Evolutionary conservation across 768 basidiomycete genomes (phyloP), one percentile per base, ranked within the genome.

Genomic region (Naganishia antarctica): DNA sequence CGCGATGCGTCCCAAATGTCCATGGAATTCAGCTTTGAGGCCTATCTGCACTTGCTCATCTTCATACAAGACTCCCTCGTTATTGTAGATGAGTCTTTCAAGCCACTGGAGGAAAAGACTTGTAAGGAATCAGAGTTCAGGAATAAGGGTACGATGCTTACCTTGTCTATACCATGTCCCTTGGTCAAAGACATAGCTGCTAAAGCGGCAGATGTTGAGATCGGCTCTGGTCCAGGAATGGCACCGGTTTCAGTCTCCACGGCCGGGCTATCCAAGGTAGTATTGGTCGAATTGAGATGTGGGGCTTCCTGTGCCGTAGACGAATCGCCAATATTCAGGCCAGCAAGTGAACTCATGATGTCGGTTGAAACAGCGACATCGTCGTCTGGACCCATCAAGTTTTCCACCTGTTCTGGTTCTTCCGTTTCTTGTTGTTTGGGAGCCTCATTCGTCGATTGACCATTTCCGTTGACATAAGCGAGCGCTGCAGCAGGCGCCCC

Each of bases 11-110:
- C 94, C 96, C 41, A 92, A 84, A 71, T 94, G 89, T 16, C 90
- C 89, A 76, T 98, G 94, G 76, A 89, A 99, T 72, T 92, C 88
- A 31, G 92, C 91, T 80, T 98, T 99, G 80, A 98, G 78, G 34
- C 96, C 96, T 59, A 99, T 85, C 75, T 98, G 94, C 46, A 99
- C 84, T 78, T 94, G 90, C 9, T 89, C 84, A 70, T 98, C 94
- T 78, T 99, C 96, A 78, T 90, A 98, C 13, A 99, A 82, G 34
- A 98, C 85, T 47, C 96, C 96, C 66, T 98, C 96, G 16, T 83
- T 75, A 29, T 79, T 81, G 77, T 86, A 91, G 0, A 83, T 86
- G 31, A 98, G 82, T 69, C 89, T 89, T 68, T 89, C 86, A 73
- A 87, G 89, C 91, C 90, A 93, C 68, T 76, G 32, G 53, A 64